Evolutionary conservation across 2,329 filamentous ascomycete species (phyloP), one percentile per base, ranked within the genome.

Genomic region (Fusarium hainanense): DNA sequence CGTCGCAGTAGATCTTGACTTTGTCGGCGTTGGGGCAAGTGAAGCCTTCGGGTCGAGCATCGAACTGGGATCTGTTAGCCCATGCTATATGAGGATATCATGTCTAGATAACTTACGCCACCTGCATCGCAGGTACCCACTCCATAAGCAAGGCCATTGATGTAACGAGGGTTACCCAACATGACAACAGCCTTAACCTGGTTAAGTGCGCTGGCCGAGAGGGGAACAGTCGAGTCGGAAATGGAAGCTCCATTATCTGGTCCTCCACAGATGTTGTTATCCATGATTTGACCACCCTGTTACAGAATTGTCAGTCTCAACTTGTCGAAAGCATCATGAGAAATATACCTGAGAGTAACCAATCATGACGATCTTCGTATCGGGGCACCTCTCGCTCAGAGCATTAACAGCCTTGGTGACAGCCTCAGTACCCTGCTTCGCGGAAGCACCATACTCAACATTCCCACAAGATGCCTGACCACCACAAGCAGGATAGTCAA

Each of bases 1-100:
- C 79, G 71, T 92, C 89, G 77, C 89, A 91, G 82, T 91, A 91
- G 7, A 87, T 88, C 79, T 89, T 81, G 70, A 91, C 87, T 72
- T 87, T 88, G 75, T 69, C 74, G 10, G 78, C 75, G 65, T 78
- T 82, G 12, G 87, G 84, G 79, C 89, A 91, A 46, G 78, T 79
- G 77, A 88, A 90, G 27, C 87, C 87, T 7, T 81, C 73, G 0
- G 87, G 84, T 7, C 89, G 86, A 32, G 88, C 85, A 54, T 87
- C 87, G 65, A 91, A 91, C 88, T 90, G 13, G 0, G 2, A 0
- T 12, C n/a, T 0, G 7, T 64, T 42, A 64, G 44, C 4, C 18
- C 0, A 2, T 20, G 8, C 4, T 5, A 4, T 1, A n/a, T 16
- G 0, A 6, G 0, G 1, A 11, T 7, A 5, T n/a, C 0, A 1